These are phyloP conservation scores for Westerdykella sp. DNA, from an alignment of 2,329 filamentous ascomycete genomes.

Conservation along the genomic window DNA sequence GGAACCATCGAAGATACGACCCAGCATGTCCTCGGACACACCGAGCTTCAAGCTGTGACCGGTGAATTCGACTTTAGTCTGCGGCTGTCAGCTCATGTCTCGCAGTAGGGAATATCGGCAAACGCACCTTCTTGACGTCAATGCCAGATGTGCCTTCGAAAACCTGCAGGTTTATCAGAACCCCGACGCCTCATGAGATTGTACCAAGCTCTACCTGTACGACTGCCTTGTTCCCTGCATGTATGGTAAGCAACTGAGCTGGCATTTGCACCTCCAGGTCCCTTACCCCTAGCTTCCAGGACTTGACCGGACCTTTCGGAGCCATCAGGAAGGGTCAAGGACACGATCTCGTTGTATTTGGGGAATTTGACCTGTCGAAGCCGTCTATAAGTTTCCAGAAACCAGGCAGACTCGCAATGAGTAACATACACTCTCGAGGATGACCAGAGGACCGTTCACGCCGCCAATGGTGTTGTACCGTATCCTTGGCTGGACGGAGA, in stretches of 20 bases:
- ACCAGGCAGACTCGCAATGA: conserved; percentile 1
- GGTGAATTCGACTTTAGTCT: conserved; percentile 97
- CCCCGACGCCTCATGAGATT: not conserved
- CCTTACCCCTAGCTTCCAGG: conserved; percentile 86
- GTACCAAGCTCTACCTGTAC: conserved; percentile 67
- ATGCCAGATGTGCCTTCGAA: conserved; percentile 97
- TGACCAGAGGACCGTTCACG: conserved; percentile 95
- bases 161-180: conserved; percentile 55
- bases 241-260: conserved; percentile 11
- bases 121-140: conserved; percentile 83
- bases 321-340: conserved; percentile 90
- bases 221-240: conserved; percentile 77
- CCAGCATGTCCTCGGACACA: conserved; percentile 98
- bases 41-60: conserved; percentile 96
- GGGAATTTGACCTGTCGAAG: conserved; percentile 83
- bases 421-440: conserved; percentile 80
- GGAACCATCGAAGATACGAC: conserved; percentile 97
- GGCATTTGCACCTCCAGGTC: not conserved
- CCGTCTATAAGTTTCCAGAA: conserved; percentile 16
- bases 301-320: conserved; percentile 91
- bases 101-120: conserved; percentile 2
- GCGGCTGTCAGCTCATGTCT: conserved; percentile 20
- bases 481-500: conserved; percentile 62
- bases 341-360: conserved; percentile 95
- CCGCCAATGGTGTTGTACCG: conserved; percentile 98